phyloP scores from a whole-genome alignment of 202 grass and related monocot genomes.

The Brachypodium distachyon region DNA sequence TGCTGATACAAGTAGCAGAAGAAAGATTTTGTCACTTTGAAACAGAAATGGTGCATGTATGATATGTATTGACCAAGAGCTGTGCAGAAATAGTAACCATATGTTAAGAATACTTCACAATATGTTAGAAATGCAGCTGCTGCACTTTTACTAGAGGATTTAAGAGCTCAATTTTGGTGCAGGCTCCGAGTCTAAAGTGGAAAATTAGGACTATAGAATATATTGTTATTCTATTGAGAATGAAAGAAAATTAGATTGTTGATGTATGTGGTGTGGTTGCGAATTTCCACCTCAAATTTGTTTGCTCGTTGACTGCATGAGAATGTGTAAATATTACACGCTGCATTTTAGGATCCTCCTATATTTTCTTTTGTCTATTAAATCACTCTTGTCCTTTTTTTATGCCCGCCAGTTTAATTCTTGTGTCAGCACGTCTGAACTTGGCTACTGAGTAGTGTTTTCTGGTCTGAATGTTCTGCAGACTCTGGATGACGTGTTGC shows the following conservation, averaged over 20 bases:
- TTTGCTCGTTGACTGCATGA: not conserved
- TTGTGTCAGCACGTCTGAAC: not conserved
- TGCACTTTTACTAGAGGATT: not conserved
- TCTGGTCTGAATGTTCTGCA: not conserved
- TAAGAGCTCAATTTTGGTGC: slow-evolving; percentile 18
- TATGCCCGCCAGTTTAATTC: not conserved
- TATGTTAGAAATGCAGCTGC: not conserved
- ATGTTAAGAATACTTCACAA: not conserved
- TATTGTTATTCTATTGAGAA: not conserved
- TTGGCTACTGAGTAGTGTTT: not conserved
- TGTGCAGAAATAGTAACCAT: slow-evolving; percentile 23
- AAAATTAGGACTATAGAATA: not conserved
- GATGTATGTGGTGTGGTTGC: slow-evolving; percentile 10
- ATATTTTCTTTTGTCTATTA: not conserved
- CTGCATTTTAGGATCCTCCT: not conserved
- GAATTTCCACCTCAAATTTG: not conserved
- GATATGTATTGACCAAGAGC: not conserved
- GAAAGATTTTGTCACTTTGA: not conserved
- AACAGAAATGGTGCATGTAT: not conserved
- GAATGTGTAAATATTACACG: slow-evolving; percentile 1
- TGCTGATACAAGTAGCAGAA: not conserved
- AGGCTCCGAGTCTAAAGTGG: not conserved
- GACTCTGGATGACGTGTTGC: not conserved
- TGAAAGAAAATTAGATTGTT: not conserved
- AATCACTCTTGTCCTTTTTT: not conserved